A percentile compares a stretch with the other conserved stretches of the same genome.
Evolutionary conservation across 2,329 filamentous ascomycete species (phyloP).

Genomic region (Botrytis squamosa): DNA sequence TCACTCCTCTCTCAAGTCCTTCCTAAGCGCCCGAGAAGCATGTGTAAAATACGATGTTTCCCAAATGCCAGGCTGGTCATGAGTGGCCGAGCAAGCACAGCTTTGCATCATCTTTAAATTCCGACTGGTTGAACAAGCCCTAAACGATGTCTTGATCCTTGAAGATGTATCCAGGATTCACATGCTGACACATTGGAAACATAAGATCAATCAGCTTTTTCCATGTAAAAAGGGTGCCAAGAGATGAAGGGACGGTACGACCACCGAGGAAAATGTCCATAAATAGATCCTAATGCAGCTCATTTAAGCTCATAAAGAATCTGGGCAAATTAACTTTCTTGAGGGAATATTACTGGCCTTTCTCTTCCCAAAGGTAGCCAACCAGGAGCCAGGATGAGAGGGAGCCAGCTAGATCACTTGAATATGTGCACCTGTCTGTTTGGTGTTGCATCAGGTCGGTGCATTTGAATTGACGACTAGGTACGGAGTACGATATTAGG

Average conservation of each 20-base stretch:
- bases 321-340: conserved; percentile 10
- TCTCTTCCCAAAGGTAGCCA: neutral
- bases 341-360: conserved; percentile 7
- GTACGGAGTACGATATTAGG: neutral
- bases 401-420: neutral
- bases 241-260: neutral
- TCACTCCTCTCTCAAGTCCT: neutral
- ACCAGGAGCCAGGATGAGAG: neutral
- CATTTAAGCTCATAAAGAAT: conserved; percentile 18
- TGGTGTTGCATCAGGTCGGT: neutral
- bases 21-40: conserved; percentile 17
- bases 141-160: conserved; percentile 12
- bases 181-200: conserved; percentile 14
- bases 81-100: conserved; percentile 18
- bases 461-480: neutral
- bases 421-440: neutral
- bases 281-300: conserved; percentile 20
- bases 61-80: conserved; percentile 5
- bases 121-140: conserved; percentile 17
- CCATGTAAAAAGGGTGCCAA: conserved; percentile 4
- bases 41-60: conserved; percentile 6
- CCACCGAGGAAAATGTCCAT: conserved; percentile 2
- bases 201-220: conserved; percentile 17
- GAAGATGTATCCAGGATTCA: conserved; percentile 15
- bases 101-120: neutral